phyloP scores from a whole-genome alignment of 345 rosid species.

The Populus simonii region DNA sequence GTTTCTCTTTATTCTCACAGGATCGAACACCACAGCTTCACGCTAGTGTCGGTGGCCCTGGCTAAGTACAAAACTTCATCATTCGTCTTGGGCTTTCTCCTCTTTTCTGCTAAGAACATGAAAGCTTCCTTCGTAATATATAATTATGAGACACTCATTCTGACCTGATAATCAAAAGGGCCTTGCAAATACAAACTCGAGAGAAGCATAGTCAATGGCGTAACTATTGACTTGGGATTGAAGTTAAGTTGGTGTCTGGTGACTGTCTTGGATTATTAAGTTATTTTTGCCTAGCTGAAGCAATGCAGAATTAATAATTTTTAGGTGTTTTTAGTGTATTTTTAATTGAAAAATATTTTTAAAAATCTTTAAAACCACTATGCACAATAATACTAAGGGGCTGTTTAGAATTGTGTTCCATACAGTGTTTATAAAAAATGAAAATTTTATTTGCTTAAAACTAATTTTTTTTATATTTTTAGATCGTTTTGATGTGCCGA shows the following conservation, averaged over 20 bases:
- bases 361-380: too few relatives aligned
- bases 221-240: constrained; percentile 1
- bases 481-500: too few relatives aligned
- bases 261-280: not conserved
- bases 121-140: not conserved
- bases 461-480: too few relatives aligned
- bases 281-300: not conserved
- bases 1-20: too few relatives aligned
- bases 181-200: not conserved
- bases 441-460: too few relatives aligned
- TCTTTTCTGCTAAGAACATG: not conserved
- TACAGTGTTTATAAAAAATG: too few relatives aligned
- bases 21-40: not conserved
- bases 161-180: not conserved
- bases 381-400: too few relatives aligned
- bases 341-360: too few relatives aligned
- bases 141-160: not conserved
- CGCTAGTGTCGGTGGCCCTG: constrained; percentile 15
- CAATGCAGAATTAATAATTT: not conserved
- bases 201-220: not conserved
- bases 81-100: not conserved
- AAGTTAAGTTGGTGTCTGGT: not conserved
- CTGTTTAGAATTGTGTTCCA: too few relatives aligned
- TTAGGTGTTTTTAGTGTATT: too few relatives aligned
- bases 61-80: not conserved